Evolutionary conservation across 306 rosid species (phyloP).

Genomic region (Glycine soja): DNA sequence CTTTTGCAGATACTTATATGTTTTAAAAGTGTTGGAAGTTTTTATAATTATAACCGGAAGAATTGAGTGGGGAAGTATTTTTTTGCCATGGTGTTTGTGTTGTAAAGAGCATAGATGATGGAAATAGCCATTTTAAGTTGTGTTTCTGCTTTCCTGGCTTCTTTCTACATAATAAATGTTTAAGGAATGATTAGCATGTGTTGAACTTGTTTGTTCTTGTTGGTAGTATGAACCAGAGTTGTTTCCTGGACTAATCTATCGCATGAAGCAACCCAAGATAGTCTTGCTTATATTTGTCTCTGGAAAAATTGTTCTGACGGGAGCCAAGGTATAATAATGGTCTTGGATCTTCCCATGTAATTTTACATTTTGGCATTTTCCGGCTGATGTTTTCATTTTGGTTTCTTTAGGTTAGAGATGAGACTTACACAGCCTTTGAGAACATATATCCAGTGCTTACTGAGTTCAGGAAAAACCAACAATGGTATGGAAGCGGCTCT

Average conservation of each 20-base stretch:
- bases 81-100: background rate
- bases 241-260: constrained; percentile 92
- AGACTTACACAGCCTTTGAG: constrained; percentile 86
- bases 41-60: no score
- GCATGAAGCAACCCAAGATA: constrained; percentile 95
- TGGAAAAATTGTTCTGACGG: constrained; percentile 93
- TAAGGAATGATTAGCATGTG: no score
- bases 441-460: constrained; percentile 84
- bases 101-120: background rate
- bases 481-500: constrained; percentile 52
- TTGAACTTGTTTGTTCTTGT: background rate
- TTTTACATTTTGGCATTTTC: background rate
- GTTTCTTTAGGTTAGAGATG: constrained; percentile 66
- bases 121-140: background rate
- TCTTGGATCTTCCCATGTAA: background rate
- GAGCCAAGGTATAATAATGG: constrained; percentile 74
- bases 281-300: constrained; percentile 95
- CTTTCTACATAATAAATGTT: no score
- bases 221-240: constrained; percentile 93
- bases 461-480: constrained; percentile 84
- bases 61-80: no score
- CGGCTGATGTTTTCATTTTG: background rate
- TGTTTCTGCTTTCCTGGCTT: no score
- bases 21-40: no score
- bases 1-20: no score